A percentile compares a stretch with the other conserved stretches of the same genome.
Evolutionary conservation across 179 eudicot genomes (phyloP).

Genomic region (Spinacia oleracea): DNA sequence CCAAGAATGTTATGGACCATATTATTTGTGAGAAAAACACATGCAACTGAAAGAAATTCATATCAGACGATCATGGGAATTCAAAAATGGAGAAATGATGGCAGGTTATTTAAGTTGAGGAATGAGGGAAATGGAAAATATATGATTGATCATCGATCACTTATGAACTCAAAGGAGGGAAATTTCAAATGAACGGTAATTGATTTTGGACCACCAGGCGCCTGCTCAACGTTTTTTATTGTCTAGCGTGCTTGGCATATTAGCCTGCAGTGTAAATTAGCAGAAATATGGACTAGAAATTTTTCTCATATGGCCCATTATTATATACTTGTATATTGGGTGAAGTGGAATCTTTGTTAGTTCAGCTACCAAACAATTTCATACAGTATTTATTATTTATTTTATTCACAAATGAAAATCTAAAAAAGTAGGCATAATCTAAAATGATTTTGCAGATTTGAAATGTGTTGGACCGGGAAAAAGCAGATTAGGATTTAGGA

Average conservation of each 20-base stretch:
- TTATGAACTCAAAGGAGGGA: slow-evolving; percentile 6
- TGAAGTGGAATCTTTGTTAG: slow-evolving; percentile 10
- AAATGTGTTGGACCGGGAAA: not conserved
- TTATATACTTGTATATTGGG: not conserved
- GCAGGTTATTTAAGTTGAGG: slow-evolving; percentile 1
- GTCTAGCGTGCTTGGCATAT: slow-evolving; percentile 2
- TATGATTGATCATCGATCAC: not conserved
- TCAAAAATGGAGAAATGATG: slow-evolving; percentile 6
- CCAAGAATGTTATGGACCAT: slow-evolving; percentile 3
- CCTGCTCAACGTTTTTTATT: slow-evolving; percentile 15
- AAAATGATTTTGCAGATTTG: slow-evolving; percentile 2
- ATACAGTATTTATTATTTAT: not conserved
- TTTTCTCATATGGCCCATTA: not conserved
- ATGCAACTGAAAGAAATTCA: slow-evolving; percentile 16
- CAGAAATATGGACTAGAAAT: not conserved
- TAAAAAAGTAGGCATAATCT: not conserved
- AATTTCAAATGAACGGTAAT: slow-evolving; percentile 17
- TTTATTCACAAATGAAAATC: not conserved
- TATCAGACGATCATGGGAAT: slow-evolving; percentile 3
- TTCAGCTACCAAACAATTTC: slow-evolving; percentile 22
- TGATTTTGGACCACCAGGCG: slow-evolving; percentile 14
- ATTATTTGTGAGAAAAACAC: not conserved
- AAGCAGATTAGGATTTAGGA: not conserved
- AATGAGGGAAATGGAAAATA: not conserved
- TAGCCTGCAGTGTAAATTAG: not conserved